Conservation (phyloP, 352 stramenopile species). For the Pythium rishiriense region DNA sequence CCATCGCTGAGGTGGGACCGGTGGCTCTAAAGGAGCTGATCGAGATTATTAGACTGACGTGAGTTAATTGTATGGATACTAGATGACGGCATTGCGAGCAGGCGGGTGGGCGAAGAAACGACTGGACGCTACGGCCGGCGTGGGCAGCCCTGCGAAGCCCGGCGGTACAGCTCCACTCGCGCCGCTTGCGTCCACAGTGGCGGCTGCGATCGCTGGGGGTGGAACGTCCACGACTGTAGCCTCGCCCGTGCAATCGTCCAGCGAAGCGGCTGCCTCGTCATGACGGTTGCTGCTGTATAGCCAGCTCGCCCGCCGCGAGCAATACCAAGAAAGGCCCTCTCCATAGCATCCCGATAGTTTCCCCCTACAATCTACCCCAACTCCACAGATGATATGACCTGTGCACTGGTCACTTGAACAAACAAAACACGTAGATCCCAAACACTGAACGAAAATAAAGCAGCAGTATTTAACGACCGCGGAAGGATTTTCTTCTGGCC, state of each 20-base stretch:
- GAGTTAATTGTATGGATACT: neutral
- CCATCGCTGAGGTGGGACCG: conserved; percentile 54
- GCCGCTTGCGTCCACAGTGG: neutral
- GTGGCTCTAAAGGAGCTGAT: neutral
- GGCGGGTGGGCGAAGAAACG: conserved; percentile 66
- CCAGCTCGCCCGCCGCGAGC: neutral
- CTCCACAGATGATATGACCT: neutral
- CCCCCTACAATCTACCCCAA: neutral
- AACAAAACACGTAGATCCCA: conserved; percentile 6
- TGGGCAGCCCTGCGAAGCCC: conserved; percentile 10
- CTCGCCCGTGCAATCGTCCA: neutral
- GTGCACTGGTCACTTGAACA: neutral
- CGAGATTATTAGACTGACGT: too few species aligned
- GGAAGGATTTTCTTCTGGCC: neutral
- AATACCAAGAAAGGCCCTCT: too few species aligned
- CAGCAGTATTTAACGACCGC: conserved; percentile 19
- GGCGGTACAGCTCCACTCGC: neutral
- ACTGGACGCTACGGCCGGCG: conserved; percentile 10
- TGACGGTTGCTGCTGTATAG: neutral
- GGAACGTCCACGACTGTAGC: neutral
- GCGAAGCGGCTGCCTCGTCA: neutral
- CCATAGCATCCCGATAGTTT: conserved; percentile 15
- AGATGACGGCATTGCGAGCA: conserved; percentile 47
- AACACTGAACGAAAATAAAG: conserved; percentile 17
- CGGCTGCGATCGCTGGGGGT: neutral